Evolutionary conservation across 805 yeast species (phyloP).

Genomic region (Yamadazyma philogaea): DNA sequence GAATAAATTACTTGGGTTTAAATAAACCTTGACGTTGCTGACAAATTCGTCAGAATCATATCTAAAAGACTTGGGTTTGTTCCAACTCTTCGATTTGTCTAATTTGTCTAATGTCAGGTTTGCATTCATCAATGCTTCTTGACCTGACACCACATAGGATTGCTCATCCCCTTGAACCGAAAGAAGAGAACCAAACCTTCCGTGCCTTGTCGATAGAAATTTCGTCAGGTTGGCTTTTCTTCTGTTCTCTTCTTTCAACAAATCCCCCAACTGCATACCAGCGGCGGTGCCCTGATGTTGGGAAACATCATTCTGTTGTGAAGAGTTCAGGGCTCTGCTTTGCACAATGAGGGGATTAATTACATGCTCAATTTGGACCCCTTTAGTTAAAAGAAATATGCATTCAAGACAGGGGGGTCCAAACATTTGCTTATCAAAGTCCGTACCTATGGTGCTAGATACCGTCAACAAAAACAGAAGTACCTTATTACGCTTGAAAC

Average conservation of each 20-base stretch:
- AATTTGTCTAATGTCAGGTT: constrained; percentile 57
- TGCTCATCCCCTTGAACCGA: constrained; percentile 62
- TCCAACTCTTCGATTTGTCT: constrained; percentile 70
- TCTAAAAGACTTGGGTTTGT: constrained; percentile 35
- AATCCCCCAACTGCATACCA: constrained; percentile 43
- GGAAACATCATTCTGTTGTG: background rate
- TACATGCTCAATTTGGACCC: constrained; percentile 43
- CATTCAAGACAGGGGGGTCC: constrained; percentile 68
- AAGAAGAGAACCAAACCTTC: constrained; percentile 83
- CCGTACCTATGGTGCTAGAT: constrained; percentile 59
- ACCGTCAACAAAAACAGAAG: constrained; percentile 70
- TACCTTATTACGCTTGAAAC: constrained; percentile 69
- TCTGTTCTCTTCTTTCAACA: constrained; percentile 60
- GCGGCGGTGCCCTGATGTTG: constrained; percentile 11
- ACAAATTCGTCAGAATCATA: constrained; percentile 42
- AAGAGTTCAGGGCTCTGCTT: no score
- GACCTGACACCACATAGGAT: constrained; percentile 68
- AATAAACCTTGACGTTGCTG: constrained; percentile 22
- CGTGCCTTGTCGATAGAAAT: constrained; percentile 70
- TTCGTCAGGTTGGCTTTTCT: constrained; percentile 48
- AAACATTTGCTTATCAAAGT: constrained; percentile 59
- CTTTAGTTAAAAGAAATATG: constrained; percentile 58
- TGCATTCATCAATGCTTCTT: constrained; percentile 53
- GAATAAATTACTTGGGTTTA: constrained; percentile 24
- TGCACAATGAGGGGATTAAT: constrained; percentile 10